Evolutionary conservation across 345 rosid species (phyloP).

Genomic region (Bretschneidera sinensis): DNA sequence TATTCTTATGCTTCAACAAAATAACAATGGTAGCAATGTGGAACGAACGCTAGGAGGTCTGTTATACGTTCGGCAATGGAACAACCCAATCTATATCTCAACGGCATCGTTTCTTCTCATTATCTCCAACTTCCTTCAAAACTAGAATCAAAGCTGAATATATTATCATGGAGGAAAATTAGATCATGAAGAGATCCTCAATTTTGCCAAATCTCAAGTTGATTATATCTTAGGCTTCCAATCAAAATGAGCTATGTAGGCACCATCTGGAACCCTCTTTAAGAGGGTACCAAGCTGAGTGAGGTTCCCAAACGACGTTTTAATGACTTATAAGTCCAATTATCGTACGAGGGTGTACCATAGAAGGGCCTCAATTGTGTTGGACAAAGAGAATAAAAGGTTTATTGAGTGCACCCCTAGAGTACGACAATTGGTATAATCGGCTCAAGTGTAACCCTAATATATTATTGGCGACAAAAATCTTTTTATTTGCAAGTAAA

Average conservation of each 20-base stretch:
- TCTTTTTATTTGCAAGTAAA: no score
- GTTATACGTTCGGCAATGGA: slow-evolving; percentile 81
- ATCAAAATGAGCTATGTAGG: slow-evolving; percentile 79
- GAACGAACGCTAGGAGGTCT: slow-evolving; percentile 70
- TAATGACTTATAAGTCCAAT: slow-evolving; percentile 60
- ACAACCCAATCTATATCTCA: slow-evolving; percentile 90
- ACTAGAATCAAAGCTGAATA: slow-evolving; percentile 36
- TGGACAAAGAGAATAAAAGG: slow-evolving; percentile 62
- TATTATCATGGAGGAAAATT: slow-evolving; percentile 38
- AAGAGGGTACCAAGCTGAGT: no score
- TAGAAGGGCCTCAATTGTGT: slow-evolving; percentile 77
- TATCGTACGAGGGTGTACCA: slow-evolving; percentile 82
- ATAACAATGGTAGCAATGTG: slow-evolving; percentile 49
- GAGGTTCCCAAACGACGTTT: no score
- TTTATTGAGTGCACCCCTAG: slow-evolving; percentile 95
- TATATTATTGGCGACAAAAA: no score
- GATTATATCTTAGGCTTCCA: slow-evolving; percentile 84
- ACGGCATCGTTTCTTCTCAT: slow-evolving; percentile 76
- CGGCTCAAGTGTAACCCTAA: no score
- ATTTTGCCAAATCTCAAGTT: slow-evolving; percentile 64
- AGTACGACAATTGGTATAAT: no score
- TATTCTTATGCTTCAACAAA: slow-evolving; percentile 78
- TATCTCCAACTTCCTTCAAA: slow-evolving; percentile 47
- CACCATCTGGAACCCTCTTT: no score
- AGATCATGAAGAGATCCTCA: slow-evolving; percentile 39